Base-by-base conservation (phyloP, 129 eudicot genomes). In the Centaurea solstitialis region DNA sequence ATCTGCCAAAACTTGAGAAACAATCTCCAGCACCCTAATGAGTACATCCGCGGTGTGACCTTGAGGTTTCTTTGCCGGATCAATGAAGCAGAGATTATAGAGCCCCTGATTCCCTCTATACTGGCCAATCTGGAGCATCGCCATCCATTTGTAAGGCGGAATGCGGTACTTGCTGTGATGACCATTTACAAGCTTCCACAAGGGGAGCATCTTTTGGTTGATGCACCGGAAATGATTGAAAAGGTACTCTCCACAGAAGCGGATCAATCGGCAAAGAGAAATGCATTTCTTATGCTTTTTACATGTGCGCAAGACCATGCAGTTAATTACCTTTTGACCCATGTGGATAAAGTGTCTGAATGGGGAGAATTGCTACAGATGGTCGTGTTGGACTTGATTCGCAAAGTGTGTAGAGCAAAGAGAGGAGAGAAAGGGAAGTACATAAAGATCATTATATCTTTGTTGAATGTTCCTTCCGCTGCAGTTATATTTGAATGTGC, bases 221-320 rank as follows among this genome's bases (percentile, higher is more conserved):
- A 94, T 84, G 98, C 97, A 1, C 97, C 98, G 0, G 98, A 94
- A 81, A 87, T 90, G 82, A 91, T 94, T 45, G 98, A 94, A 87
- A 94, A 86, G 84, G 83, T 88, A 38, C 91, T 94, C 62, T 33
- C 86, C n/a, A 85, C 93, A 6, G 98, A 94, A 82, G 95, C 89
- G 72, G 98, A 94, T 81, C 92, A 83, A 62, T 91, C 98, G 3
- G 95, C 98, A 35, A 91, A 91, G 78, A 85, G 98, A 82, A 89
- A 91, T 81, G 98, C 98, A 2, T 94, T 94, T 87, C 91, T 94
- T 22, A 94, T 94, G 98, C 95, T 94, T 62, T 94, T 87, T 87
- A 90, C 90, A 43, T 94, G 95, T 82, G 91, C 93, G 66, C 95
- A 94, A 80, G 98, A 94, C 22, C 91, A 89, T 73, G 98, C 98